Base-by-base conservation (phyloP, 441 rosid genomes). In the Aquilaria agallochum region DNA sequence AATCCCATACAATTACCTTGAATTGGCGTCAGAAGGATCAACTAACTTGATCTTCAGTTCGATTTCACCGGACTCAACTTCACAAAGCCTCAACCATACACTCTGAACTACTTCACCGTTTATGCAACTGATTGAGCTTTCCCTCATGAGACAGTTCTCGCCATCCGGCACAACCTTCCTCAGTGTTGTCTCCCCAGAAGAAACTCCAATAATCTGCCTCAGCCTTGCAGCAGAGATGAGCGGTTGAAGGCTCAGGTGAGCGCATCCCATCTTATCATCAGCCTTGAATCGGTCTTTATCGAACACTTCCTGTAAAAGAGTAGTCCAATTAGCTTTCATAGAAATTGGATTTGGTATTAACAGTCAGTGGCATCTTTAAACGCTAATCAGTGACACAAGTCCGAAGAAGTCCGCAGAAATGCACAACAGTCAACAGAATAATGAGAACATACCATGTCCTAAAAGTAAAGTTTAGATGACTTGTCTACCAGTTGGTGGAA, bases 181-280 rank as follows among this genome's bases (percentile, higher is more conserved):
- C 36, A 92, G 80, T 0, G 81, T 54, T 20, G 90, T 92, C 75
- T 92, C 88, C 0, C 92, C 86, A 1, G 92, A 79, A 64, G 95
- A 88, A 45, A 89, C 85, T 12, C 75, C 82, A 32, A 87, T 70
- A 70, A 88, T 73, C 66, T 83, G 94, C 74, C 88, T 85, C 68
- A 95, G 77, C 63, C 98, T 76, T 36, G 95, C 87, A 11, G 89
- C 84, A 46, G 99, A 92, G 72, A 82, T 70, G 33, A 95, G 78
- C 1, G 96, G 97, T 67, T 92, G 99, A 73, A 95, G 93, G 81
- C 74, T 89, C 65, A 95, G 78, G 59, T 76, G 59, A 55, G 99
- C 99, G 59, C 80, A 84, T 20, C 99, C 99, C 99, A 95, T 95
- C 75, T 95, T 89, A 71, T 95, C 99, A 73, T 95, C 99, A 9